Base-by-base conservation (phyloP, 139 green algal species). In the Zygnema cylindricum region DNA sequence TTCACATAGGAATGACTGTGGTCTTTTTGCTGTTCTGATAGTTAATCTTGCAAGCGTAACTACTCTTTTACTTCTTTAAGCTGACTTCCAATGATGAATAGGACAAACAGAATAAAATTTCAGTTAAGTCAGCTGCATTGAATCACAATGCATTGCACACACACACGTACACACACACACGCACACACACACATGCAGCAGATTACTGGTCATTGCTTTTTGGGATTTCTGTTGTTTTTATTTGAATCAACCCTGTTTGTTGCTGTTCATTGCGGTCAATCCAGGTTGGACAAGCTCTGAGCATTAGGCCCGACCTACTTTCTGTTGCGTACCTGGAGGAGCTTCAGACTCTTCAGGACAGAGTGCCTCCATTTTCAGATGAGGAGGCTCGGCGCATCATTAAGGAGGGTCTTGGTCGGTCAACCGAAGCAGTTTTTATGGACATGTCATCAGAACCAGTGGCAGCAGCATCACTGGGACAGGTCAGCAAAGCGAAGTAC, bases 401-500 rank as follows among this genome's bases (percentile, higher is more conserved):
- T 33, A 81, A 94, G 88, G 69, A 81, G 39, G 96, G 97, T 84
- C 90, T 99, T 54, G 96, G 96, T 0, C 63, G 42, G 22, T 90
- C 95, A 1, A 82, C 96, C 11, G 91, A 95, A 11, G 86, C 93
- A 7, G 55, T 99, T 0, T 99, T 98, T 89, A 93, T 84, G 1
- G 92, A 97, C 77, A 97, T 98, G 82, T 92, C 85, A 0, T 86
- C 91, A 1, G 71, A 95, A 77, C 97, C 97, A 2, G 93, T 99
- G 0, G 97, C 96, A 1, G 95, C 95, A 1, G 97, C 97, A 69
- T 97, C 93, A 1, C 91, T 99, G 23, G 97, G 96, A 22, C 96
- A 99, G 93, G 93, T 96, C 49, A 2, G 11, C 83, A 2, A 49
- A 2, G 41, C n/a, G n/a, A n/a, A n/a, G n/a, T n/a, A n/a, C n/a